These are phyloP conservation scores for Eimeria praecox DNA, from an alignment of 169 alveolate species.

Conservation along the genomic window DNA sequence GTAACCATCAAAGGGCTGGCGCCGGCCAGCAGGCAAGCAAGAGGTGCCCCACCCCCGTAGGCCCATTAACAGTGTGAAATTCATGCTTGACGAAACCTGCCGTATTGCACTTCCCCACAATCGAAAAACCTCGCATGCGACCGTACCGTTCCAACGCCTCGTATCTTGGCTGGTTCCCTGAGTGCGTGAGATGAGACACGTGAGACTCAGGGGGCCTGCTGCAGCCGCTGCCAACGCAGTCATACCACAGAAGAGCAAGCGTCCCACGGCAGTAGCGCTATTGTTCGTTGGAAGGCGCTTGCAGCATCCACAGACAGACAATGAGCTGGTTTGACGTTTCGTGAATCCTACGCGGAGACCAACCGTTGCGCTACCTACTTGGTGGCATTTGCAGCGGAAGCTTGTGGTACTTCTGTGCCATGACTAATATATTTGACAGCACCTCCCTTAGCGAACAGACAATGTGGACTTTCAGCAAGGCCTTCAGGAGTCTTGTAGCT, in stretches of 20 bases:
- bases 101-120: slow-evolving; percentile 12
- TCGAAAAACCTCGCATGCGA: slow-evolving; percentile 20
- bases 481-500: slow-evolving; percentile 5
- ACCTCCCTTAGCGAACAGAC: neutral
- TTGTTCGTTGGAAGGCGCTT: slow-evolving; percentile 65
- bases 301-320: slow-evolving; percentile 61
- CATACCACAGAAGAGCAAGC: slow-evolving; percentile 36
- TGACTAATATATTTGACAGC: slow-evolving; percentile 47
- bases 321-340: slow-evolving; percentile 73
- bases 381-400: slow-evolving; percentile 65
- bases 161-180: slow-evolving; percentile 58
- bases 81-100: slow-evolving; percentile 54
- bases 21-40: slow-evolving; percentile 72
- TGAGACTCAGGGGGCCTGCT: slow-evolving; percentile 60
- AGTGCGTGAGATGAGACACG: slow-evolving; percentile 38
- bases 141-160: slow-evolving; percentile 50
- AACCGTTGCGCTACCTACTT: slow-evolving; percentile 24
- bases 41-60: slow-evolving; percentile 43
- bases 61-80: slow-evolving; percentile 56
- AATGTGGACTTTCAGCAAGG: neutral
- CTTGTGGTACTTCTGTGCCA: slow-evolving; percentile 69
- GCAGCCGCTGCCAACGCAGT: slow-evolving; percentile 72
- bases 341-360: slow-evolving; percentile 28
- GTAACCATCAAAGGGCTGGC: slow-evolving; percentile 62
- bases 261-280: slow-evolving; percentile 49